Conservation (phyloP, 331 rosid species). For the Saraca asoca region DNA sequence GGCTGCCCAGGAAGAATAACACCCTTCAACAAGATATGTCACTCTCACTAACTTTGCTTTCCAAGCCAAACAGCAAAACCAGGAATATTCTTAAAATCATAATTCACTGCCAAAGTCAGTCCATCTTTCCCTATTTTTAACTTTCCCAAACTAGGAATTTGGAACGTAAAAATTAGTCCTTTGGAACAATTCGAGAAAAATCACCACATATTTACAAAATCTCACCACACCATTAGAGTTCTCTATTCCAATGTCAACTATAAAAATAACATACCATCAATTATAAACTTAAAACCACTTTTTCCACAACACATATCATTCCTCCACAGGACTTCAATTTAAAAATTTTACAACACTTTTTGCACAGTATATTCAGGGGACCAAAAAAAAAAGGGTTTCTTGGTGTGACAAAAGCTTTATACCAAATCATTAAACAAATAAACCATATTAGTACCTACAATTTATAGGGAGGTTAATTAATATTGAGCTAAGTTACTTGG, state of each 20-base stretch:
- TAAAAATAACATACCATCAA: too few species aligned
- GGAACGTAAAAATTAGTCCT: too few species aligned
- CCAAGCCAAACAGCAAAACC: conserved; percentile 20
- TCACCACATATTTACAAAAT: too few species aligned
- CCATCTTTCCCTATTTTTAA: not conserved
- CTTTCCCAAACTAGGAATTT: too few species aligned
- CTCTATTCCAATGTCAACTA: too few species aligned
- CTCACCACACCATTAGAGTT: too few species aligned
- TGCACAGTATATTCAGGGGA: not conserved
- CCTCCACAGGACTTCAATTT: conserved; percentile 11
- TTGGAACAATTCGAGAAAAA: too few species aligned
- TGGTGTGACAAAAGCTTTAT: not conserved
- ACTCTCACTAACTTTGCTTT: conserved; percentile 23
- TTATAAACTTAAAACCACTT: conserved; percentile 24
- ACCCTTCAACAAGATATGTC: conserved; percentile 19
- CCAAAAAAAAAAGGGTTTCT: not conserved
- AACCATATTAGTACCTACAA: too few species aligned
- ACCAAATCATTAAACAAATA: too few species aligned
- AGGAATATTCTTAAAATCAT: conserved; percentile 16
- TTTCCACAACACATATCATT: conserved; percentile 16
- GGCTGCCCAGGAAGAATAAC: conserved; percentile 1
- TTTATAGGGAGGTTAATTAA: too few species aligned
- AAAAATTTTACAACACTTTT: not conserved
- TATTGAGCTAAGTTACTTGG: too few species aligned
- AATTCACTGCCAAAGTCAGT: not conserved